A percentile compares a stretch with the other conserved stretches of the same genome.
Evolutionary conservation across 2,329 filamentous ascomycete species (phyloP).

Genomic region (Ceratocystis harringtonii): DNA sequence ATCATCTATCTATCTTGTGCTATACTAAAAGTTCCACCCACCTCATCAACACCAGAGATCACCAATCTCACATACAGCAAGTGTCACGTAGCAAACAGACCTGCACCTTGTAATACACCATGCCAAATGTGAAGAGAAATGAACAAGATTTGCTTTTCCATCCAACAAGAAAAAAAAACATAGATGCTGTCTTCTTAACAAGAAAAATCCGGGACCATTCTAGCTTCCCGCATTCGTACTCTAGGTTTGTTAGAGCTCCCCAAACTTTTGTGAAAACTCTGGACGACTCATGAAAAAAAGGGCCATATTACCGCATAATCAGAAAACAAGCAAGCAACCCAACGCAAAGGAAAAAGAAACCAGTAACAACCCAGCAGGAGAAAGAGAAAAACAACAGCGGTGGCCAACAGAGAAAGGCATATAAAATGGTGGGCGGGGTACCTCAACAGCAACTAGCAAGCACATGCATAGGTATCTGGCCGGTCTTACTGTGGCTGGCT

Average conservation of each 20-base stretch:
- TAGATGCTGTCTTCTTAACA: background rate
- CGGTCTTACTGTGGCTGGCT: background rate
- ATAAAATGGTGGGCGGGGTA: background rate
- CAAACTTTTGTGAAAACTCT: constrained; percentile 6
- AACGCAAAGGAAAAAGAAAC: background rate
- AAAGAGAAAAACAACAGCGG: background rate
- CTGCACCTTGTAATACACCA: too few species aligned
- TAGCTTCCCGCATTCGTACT: background rate
- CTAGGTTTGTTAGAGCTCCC: background rate
- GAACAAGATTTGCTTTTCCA: constrained; percentile 2
- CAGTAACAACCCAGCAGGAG: background rate
- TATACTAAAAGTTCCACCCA: too few species aligned
- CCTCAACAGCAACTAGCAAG: too few species aligned
- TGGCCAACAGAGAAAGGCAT: background rate
- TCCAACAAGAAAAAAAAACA: background rate
- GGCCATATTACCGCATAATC: constrained; percentile 8
- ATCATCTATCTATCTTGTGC: too few species aligned
- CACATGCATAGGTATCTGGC: background rate
- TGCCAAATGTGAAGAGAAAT: background rate
- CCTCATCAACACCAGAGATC: too few species aligned
- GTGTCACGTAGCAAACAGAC: too few species aligned
- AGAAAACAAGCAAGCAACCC: constrained; percentile 6
- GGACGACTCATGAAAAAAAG: constrained; percentile 4
- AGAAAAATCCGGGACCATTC: background rate
- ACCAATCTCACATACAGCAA: too few species aligned